Conservation (phyloP, 2,329 filamentous ascomycete genomes). For the Phaeosphaeriaceae sp. region DNA sequence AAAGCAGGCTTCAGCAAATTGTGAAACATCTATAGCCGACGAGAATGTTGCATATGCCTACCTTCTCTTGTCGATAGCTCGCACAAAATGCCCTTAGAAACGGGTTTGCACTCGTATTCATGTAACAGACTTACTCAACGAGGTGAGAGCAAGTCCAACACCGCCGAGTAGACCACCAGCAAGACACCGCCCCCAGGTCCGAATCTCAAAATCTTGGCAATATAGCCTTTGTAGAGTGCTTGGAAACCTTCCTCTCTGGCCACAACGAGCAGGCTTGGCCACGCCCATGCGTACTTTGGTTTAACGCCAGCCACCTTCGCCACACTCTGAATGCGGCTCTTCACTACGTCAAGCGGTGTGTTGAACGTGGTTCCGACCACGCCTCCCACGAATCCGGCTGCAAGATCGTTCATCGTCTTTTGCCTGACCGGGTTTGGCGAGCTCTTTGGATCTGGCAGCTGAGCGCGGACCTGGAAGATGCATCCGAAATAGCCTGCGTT, state of each 20-base stretch:
- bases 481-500: conserved; percentile 44
- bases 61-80: not conserved
- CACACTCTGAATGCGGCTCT: conserved; percentile 43
- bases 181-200: conserved; percentile 40
- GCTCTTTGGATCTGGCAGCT: conserved; percentile 24
- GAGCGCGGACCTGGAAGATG: conserved; percentile 38
- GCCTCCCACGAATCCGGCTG: conserved; percentile 39
- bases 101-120: not conserved
- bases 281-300: conserved; percentile 39
- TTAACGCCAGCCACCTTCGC: conserved; percentile 32
- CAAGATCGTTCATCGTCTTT: conserved; percentile 38
- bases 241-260: conserved; percentile 36
- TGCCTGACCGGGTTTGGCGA: conserved; percentile 25
- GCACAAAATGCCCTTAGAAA: not conserved
- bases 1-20: not conserved
- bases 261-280: conserved; percentile 35
- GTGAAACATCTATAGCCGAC: not conserved
- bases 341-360: conserved; percentile 42
- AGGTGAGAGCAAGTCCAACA: conserved; percentile 28
- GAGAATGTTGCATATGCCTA: not conserved
- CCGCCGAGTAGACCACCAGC: conserved; percentile 39
- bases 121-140: not conserved
- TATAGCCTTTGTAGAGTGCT: conserved; percentile 41
- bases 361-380: conserved; percentile 40
- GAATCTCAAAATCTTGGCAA: conserved; percentile 41